Conservation (phyloP, 2,329 filamentous ascomycete genomes). For the Waltergamsia citrina region DNA sequence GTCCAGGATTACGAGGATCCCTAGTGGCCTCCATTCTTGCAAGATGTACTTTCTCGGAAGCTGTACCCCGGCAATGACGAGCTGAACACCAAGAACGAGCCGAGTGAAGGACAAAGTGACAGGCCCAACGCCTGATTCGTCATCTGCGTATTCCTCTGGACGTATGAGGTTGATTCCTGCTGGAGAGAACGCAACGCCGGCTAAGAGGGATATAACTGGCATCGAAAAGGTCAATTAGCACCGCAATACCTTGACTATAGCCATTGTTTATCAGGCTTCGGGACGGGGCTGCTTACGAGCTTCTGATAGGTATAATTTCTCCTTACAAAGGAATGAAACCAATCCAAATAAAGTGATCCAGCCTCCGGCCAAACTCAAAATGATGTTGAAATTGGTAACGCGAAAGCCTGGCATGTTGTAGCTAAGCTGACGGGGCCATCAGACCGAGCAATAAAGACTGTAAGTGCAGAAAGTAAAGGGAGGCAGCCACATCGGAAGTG, state of each 20-base stretch:
- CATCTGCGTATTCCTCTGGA: conserved; percentile 63
- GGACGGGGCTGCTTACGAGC: conserved; percentile 50
- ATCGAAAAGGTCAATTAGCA: conserved; percentile 1
- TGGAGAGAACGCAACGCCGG: conserved; percentile 71
- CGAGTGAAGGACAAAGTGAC: conserved; percentile 77
- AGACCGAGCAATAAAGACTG: too few relatives aligned
- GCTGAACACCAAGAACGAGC: conserved; percentile 80
- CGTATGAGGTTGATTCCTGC: conserved; percentile 67
- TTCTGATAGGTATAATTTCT: conserved; percentile 85
- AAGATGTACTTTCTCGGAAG: conserved; percentile 74
- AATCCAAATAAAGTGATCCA: conserved; percentile 87
- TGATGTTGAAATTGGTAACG: conserved; percentile 76
- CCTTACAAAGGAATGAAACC: conserved; percentile 83
- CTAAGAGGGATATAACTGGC: conserved; percentile 72
- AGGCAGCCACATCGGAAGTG: too few relatives aligned
- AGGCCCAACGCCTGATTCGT: conserved; percentile 10
- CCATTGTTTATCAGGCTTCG: neutral
- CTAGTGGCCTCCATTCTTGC: conserved; percentile 68
- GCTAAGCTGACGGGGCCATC: too few relatives aligned
- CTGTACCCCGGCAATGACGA: conserved; percentile 82
- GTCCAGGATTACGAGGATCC: conserved; percentile 68
- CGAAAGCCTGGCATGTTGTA: too few relatives aligned
- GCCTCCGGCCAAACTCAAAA: conserved; percentile 70
- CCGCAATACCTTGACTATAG: neutral
- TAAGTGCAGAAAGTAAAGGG: too few relatives aligned